These are phyloP conservation scores for Chloromonas sp. DNA, from an alignment of 163 green algal genomes.

Conservation along the genomic window DNA sequence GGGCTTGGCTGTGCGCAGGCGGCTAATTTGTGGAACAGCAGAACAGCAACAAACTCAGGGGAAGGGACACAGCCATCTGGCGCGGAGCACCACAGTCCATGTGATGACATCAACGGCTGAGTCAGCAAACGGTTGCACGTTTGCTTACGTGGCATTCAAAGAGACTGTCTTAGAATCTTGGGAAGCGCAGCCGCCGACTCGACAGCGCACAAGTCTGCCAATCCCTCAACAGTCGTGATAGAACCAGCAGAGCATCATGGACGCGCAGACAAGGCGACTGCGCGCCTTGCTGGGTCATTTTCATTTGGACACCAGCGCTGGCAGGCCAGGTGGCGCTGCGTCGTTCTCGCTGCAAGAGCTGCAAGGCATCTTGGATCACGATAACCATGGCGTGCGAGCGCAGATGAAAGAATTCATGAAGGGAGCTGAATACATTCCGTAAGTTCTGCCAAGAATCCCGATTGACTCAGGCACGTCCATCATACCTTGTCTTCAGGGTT, in stretches of 20 bases:
- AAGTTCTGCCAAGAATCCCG: slow-evolving; percentile 11
- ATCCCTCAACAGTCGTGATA: too few species aligned
- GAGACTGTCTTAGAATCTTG: too few species aligned
- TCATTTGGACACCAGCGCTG: neutral
- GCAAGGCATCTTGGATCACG: slow-evolving; percentile 68
- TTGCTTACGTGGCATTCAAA: too few species aligned
- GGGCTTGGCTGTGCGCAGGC: too few species aligned
- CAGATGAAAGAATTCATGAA: slow-evolving; percentile 77
- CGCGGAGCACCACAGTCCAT: too few species aligned
- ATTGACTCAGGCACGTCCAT: neutral
- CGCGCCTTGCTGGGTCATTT: slow-evolving; percentile 7
- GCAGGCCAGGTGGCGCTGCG: neutral
- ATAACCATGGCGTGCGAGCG: slow-evolving; percentile 63
- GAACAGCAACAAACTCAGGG: too few species aligned
- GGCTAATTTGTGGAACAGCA: too few species aligned
- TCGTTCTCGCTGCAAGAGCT: neutral
- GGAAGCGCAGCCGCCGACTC: too few species aligned
- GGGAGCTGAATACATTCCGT: slow-evolving; percentile 64
- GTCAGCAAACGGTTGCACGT: too few species aligned
- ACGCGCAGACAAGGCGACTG: neutral
- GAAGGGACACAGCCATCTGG: too few species aligned
- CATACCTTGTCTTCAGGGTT: neutral
- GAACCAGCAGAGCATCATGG: slow-evolving; percentile 8
- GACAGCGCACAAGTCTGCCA: too few species aligned
- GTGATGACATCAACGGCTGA: too few species aligned